Percentiles rank a stretch among this genome's conserved stretches.
Conservation (phyloP, 495 filamentous ascomycete species). For the Aeminium ludgeri region DNA sequence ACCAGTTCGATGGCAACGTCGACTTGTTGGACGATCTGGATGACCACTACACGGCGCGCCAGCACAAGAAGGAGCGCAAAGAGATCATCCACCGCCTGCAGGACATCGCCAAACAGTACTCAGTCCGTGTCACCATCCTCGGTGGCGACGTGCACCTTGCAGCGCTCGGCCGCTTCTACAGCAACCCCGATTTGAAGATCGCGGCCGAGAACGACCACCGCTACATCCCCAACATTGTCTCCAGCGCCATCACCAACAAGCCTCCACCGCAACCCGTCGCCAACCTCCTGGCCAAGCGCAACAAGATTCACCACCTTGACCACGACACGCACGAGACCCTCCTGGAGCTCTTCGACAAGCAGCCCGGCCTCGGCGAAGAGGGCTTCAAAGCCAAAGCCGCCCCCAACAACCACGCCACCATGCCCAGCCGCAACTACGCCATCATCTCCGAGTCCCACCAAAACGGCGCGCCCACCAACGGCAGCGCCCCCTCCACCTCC, state of each 20-base stretch:
- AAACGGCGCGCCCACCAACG: slow-evolving; percentile 1
- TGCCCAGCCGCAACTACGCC: slow-evolving; percentile 82
- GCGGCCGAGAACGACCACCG: slow-evolving; percentile 45
- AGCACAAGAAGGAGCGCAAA: slow-evolving; percentile 78
- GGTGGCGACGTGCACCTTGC: slow-evolving; percentile 66
- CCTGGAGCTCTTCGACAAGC: slow-evolving; percentile 67
- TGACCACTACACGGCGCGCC: slow-evolving; percentile 84
- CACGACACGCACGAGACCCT: slow-evolving; percentile 73
- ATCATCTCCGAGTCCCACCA: slow-evolving; percentile 49
- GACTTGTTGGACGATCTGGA: slow-evolving; percentile 73
- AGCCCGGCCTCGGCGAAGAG: slow-evolving; percentile 44
- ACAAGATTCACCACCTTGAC: slow-evolving; percentile 89
- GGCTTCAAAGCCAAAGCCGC: slow-evolving; percentile 39
- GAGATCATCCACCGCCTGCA: slow-evolving; percentile 59
- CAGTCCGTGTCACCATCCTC: slow-evolving; percentile 68
- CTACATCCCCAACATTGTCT: slow-evolving; percentile 62
- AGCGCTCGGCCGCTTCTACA: slow-evolving; percentile 61
- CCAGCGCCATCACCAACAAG: slow-evolving; percentile 79
- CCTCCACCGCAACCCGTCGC: slow-evolving; percentile 80
- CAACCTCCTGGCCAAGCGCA: slow-evolving; percentile 65
- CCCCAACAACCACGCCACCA: slow-evolving; percentile 60
- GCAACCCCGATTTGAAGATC: slow-evolving; percentile 44
- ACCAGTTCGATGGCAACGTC: slow-evolving; percentile 77
- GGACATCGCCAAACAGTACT: slow-evolving; percentile 48
- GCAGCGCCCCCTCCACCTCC: neutral